Conservation (phyloP, 106 monocot species). For the Dioscorea zingiberensis region DNA sequence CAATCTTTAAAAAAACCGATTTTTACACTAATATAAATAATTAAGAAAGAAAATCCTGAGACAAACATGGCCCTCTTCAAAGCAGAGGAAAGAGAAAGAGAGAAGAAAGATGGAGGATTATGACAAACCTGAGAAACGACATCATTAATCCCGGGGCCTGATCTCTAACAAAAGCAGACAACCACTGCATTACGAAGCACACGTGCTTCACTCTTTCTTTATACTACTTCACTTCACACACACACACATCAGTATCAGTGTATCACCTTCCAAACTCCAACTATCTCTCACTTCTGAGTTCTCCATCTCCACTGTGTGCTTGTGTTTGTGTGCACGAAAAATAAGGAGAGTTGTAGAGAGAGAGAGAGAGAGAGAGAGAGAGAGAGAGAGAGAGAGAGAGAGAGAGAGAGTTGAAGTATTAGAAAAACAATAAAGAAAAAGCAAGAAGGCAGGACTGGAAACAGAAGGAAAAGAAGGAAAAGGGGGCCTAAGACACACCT, state of each 20-base stretch:
- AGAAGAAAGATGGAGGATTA: not conserved
- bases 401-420: no score
- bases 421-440: not conserved
- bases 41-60: not conserved
- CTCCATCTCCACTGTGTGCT: not conserved
- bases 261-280: constrained; percentile 2
- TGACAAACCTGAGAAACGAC: not conserved
- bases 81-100: not conserved
- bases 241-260: not conserved
- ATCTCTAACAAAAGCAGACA: not conserved
- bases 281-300: constrained; percentile 4
- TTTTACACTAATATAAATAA: no score
- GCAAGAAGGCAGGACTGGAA: not conserved
- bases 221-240: not conserved
- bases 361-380: not conserved
- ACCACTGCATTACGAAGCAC: not conserved
- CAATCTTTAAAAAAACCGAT: no score
- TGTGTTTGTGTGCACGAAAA: not conserved
- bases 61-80: not conserved
- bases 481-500: not conserved
- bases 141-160: not conserved
- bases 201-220: not conserved
- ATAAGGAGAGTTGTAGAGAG: not conserved
- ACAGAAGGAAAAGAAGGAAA: not conserved
- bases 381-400: not conserved